These are phyloP conservation scores for Cucumis sativus DNA, from an alignment of 306 rosid genomes.

Conservation along the genomic window Cucumber_9930_V3 NC_026657.2:29183001-29183500, in stretches of 20 bases:
- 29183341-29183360: background rate
- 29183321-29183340: background rate
- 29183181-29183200: background rate
- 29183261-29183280: background rate
- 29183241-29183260: background rate
- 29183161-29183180: background rate
- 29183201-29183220: background rate
- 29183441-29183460: conserved; percentile 19
- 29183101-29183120: background rate
- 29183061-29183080: background rate
- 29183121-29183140: background rate
- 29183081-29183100: background rate
- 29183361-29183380: background rate
- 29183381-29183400: background rate
- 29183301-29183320: background rate
- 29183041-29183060: background rate
- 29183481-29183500: conserved; percentile 39
- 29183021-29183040: background rate
- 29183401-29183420: conserved; percentile 1
- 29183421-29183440: conserved; percentile 24
- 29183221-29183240: background rate
- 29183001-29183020: background rate
- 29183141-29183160: background rate
- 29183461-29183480: conserved; percentile 24
- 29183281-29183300: background rate